phyloP scores from a whole-genome alignment of 75 land plant genomes.

The Cupressus sempervirens region DNA sequence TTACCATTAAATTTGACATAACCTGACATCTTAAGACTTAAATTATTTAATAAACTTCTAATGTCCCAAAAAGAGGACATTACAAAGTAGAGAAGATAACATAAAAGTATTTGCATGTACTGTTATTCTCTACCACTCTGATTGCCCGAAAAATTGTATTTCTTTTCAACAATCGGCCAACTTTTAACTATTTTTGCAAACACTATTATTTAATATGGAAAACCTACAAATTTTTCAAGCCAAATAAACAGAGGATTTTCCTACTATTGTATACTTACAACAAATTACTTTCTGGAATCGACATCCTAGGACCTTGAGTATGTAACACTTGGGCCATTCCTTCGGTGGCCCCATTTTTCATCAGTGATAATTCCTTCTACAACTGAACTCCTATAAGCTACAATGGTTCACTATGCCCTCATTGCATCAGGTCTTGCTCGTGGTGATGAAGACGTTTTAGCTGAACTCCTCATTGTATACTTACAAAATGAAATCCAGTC shows the following conservation, averaged over 20 bases:
- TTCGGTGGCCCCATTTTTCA: not conserved
- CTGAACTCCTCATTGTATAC: not conserved
- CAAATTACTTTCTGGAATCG: not conserved
- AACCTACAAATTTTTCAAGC: not conserved
- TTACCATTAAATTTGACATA: too few relatives aligned
- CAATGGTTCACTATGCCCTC: not conserved
- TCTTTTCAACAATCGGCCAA: not conserved
- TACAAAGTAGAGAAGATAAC: not conserved
- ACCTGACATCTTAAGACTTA: too few relatives aligned
- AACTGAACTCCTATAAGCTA: not conserved
- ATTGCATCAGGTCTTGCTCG: not conserved
- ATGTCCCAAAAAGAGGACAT: too few relatives aligned
- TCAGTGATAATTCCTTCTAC: not conserved
- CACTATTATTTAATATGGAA: not conserved
- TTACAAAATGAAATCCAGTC: not conserved
- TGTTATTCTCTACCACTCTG: not conserved
- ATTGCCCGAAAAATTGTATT: not conserved
- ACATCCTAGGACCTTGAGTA: not conserved
- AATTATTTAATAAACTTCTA: too few relatives aligned
- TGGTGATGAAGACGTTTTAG: not conserved
- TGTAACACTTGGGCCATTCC: not conserved
- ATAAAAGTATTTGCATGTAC: too few relatives aligned
- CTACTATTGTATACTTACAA: not conserved
- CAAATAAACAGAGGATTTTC: not conserved
- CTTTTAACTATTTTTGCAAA: not conserved